Conservation (phyloP, 78 protist species). For the Fonticula alba region DNA sequence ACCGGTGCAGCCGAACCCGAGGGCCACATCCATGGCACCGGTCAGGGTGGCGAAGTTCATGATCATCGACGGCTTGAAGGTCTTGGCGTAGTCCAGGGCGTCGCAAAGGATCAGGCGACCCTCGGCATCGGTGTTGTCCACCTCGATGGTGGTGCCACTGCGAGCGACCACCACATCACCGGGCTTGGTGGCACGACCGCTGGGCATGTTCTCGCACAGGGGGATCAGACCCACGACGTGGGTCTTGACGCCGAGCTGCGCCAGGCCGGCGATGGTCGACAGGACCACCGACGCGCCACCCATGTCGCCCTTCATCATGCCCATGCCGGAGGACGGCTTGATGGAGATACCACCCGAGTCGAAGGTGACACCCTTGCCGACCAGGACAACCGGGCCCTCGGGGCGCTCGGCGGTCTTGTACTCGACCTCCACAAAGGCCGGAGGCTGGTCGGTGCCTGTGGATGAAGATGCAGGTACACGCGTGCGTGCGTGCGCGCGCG, state of each 20-base stretch:
- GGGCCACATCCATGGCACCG: slow-evolving; percentile 63
- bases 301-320: slow-evolving; percentile 64
- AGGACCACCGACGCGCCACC: slow-evolving; percentile 63
- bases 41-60: slow-evolving; percentile 69
- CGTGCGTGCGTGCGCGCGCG: too few species aligned
- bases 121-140: slow-evolving; percentile 71
- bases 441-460: too few species aligned
- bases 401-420: too few species aligned
- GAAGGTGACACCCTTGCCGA: too few species aligned
- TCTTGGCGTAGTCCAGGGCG: slow-evolving; percentile 44
- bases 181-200: slow-evolving; percentile 37
- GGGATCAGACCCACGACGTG: slow-evolving; percentile 25
- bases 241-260: slow-evolving; percentile 6
- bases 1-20: slow-evolving; percentile 45
- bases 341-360: slow-evolving; percentile 53
- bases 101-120: slow-evolving; percentile 64
- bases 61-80: slow-evolving; percentile 9
- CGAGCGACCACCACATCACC: slow-evolving; percentile 35
- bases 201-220: slow-evolving; percentile 54
- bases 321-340: slow-evolving; percentile 51
- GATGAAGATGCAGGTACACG: too few species aligned
- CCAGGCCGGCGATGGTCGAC: slow-evolving; percentile 27
- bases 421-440: too few species aligned
- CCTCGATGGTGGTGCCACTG: slow-evolving; percentile 44
- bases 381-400: too few species aligned